Percentiles rank a stretch among this genome's conserved stretches.
Conservation (phyloP, 2,329 filamentous ascomycete species). For the Gnomoniopsis smithogilvyi region DNA sequence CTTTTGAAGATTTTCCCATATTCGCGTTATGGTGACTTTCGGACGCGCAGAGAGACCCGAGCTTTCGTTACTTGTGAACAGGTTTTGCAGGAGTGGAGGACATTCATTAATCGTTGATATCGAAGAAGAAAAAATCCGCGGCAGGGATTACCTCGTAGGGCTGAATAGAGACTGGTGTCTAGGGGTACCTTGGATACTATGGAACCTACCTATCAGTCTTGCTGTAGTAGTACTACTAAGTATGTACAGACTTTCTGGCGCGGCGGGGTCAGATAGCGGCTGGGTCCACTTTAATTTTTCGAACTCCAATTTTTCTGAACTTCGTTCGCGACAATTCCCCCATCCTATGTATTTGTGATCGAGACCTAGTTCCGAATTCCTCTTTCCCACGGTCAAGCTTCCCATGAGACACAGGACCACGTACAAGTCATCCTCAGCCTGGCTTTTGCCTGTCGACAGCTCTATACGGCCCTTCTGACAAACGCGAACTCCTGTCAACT, state of each 20-base stretch:
- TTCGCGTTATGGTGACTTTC: not conserved
- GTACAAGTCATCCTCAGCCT: no score
- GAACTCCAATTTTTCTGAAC: slow-evolving; percentile 11
- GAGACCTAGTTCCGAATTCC: no score
- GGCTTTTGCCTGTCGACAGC: no score
- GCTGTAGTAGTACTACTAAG: no score
- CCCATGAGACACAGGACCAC: not conserved
- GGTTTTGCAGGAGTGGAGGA: not conserved
- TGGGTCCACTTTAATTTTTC: not conserved
- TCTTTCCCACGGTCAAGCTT: not conserved
- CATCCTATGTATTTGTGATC: not conserved
- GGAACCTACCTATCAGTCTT: no score
- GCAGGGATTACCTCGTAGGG: slow-evolving; percentile 19
- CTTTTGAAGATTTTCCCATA: slow-evolving; percentile 98
- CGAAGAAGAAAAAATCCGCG: not conserved
- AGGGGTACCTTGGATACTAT: not conserved
- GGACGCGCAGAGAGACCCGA: not conserved
- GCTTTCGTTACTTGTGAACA: not conserved
- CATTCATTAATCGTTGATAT: not conserved
- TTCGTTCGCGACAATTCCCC: not conserved
- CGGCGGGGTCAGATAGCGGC: slow-evolving; percentile 17
- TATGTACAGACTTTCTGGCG: no score
- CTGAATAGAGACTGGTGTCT: slow-evolving; percentile 23
- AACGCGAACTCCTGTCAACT: no score
- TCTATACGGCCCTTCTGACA: no score